phyloP scores from a whole-genome alignment of 495 filamentous ascomycete genomes.

The Penicillium cataractarum region DNA sequence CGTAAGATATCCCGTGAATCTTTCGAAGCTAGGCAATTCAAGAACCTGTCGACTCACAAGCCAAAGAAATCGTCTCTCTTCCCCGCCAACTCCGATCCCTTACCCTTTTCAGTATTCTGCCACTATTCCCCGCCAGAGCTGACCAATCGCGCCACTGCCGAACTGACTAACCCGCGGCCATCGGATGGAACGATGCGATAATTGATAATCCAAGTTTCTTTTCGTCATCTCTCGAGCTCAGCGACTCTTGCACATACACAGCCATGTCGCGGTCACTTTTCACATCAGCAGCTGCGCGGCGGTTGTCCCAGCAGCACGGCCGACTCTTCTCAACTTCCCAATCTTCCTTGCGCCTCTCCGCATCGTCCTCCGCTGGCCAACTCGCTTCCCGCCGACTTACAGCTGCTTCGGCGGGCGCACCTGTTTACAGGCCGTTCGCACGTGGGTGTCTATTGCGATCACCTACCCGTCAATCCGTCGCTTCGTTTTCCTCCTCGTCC shows the following conservation, averaged over 20 bases:
- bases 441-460: not conserved
- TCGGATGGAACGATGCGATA: conserved; percentile 27
- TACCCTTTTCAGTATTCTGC: conserved; percentile 36
- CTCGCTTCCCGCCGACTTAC: conserved; percentile 18
- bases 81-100: conserved; percentile 19
- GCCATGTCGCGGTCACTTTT: conserved; percentile 38
- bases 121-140: conserved; percentile 23
- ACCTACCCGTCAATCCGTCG: conserved; percentile 21
- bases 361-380: conserved; percentile 36
- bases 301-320: conserved; percentile 27
- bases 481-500: conserved; percentile 40
- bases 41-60: not conserved
- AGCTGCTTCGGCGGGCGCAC: conserved; percentile 7
- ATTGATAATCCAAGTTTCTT: conserved; percentile 13
- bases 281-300: conserved; percentile 27
- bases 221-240: conserved; percentile 6
- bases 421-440: conserved; percentile 1
- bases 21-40: not conserved
- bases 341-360: conserved; percentile 37
- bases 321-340: conserved; percentile 35
- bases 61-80: conserved; percentile 11
- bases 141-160: conserved; percentile 40
- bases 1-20: not conserved
- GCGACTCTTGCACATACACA: not conserved
- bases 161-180: conserved; percentile 38